Conservation (phyloP, 345 rosid species). For the Populus ilicifolia region DNA sequence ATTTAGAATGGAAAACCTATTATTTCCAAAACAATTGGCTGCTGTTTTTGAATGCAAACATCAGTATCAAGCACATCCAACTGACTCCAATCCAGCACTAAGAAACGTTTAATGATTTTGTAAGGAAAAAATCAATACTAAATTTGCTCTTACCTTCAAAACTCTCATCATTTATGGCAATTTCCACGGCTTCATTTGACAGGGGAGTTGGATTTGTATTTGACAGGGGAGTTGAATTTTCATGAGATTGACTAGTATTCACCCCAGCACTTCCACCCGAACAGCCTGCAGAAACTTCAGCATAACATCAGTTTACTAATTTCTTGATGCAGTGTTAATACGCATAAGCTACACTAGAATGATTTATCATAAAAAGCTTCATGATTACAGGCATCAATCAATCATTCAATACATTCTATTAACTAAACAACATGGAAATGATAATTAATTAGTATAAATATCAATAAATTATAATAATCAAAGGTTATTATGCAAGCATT, state of each 20-base stretch:
- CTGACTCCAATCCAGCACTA: not conserved
- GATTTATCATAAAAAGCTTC: not conserved
- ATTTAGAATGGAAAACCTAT: too few relatives aligned
- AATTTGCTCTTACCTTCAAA: conserved; percentile 7
- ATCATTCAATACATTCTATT: not conserved
- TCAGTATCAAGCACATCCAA: not conserved
- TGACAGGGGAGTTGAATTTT: conserved; percentile 1
- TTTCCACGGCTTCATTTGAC: conserved; percentile 5
- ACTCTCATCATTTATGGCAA: not conserved
- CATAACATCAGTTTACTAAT: not conserved
- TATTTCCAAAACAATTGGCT: not conserved
- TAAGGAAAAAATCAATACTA: not conserved
- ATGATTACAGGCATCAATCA: not conserved
- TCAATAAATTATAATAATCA: too few relatives aligned
- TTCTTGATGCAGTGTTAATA: not conserved
- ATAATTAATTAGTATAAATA: too few relatives aligned
- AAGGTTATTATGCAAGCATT: too few relatives aligned
- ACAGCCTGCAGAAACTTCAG: conserved; percentile 14
- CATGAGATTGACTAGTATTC: not conserved
- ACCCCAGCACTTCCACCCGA: not conserved
- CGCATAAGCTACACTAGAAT: not conserved
- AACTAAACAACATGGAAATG: not conserved
- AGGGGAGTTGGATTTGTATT: conserved; percentile 8
- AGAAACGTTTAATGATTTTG: not conserved
- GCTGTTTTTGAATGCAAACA: not conserved